Base-by-base conservation (phyloP, 108 stramenopile genomes). In the Cyclotella atomus region DNA sequence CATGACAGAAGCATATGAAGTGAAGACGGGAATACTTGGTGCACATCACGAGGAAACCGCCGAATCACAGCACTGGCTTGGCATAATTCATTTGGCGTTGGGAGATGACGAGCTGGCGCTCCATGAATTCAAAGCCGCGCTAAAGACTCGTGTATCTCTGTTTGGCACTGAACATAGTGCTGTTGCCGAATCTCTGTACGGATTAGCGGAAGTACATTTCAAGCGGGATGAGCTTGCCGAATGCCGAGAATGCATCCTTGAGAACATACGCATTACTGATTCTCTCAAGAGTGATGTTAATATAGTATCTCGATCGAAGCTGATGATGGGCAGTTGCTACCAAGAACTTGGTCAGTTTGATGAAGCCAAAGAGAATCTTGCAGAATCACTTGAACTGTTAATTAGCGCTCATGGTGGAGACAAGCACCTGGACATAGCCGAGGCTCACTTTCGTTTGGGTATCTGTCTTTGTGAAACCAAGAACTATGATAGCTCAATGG, bases 121-220 rank as follows among this genome's bases (percentile, higher is more conserved):
- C 9, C 19, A 9, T 65, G 32, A 70, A 17, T 82, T 85, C 23
- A 80, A 65, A 75, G 66, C 46, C 9, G 81, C 84, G 19, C 73
- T 84, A 4, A 77, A 70, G 14, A 41, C 43, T 52, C 70, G 81
- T 19, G 65, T 72, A n/a, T n/a, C 63, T 23, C 49, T 72, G 61
- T 63, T 66, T 61, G 81, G 76, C 28, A 73, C 64, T 30, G 79
- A 75, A 71, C 59, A 82, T 27, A 29, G 15, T 19, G 64, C 65
- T 50, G 76, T 77, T 23, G 76, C 74, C 17, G 63, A 55, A 44
- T 82, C 71, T 43, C 41, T 77, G 34, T 74, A 43, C 43, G 65
- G 68, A 28, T 54, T 82, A 1, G 82, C 77, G 15, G 66, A 74
- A 38, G 68, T 82, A n/a, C 80, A 82, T 59, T 82, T 67, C 71